Percentiles rank a stretch among this genome's conserved stretches.
These are phyloP conservation scores for Chondrus crispus DNA, from an alignment of 23 red algal species.

Conservation along the genomic window DNA sequence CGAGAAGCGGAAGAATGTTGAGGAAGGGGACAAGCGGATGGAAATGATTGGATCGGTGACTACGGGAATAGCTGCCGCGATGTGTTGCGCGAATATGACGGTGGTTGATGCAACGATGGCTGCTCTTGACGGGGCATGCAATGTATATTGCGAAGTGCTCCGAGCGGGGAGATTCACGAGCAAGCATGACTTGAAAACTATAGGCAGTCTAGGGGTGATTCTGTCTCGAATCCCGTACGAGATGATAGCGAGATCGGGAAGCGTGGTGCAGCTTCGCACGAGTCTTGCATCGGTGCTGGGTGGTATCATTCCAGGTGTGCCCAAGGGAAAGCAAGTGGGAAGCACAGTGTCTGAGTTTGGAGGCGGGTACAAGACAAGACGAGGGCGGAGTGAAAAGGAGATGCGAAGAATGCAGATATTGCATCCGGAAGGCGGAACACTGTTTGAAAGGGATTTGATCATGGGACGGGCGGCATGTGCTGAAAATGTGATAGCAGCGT, in stretches of 20 bases:
- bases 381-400: constrained; percentile 29
- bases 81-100: constrained; percentile 3
- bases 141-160: constrained; percentile 6
- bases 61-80: neutral
- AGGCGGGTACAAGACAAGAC: neutral
- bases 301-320: neutral
- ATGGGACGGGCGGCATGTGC: constrained; percentile 5
- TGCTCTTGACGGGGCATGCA: neutral
- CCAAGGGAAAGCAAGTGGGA: neutral
- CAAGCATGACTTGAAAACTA: constrained; percentile 14
- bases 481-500: constrained; percentile 51
- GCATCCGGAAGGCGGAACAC: constrained; percentile 66
- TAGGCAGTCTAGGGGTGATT: constrained; percentile 44
- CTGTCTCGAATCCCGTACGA: constrained; percentile 30
- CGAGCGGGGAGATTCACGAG: neutral
- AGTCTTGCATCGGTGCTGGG: constrained; percentile 6
- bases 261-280: constrained; percentile 1
- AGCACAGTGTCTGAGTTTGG: constrained; percentile 36
- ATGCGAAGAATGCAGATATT: constrained; percentile 29
- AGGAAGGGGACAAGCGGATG: neutral
- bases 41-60: neutral
- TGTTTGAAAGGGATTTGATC: constrained; percentile 52
- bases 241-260: neutral
- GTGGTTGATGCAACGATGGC: neutral
- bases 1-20: too few species aligned